These are phyloP conservation scores for Saccharomyces hybrid DNA, from an alignment of 1,139 yeast genomes.

Conservation along the genomic window DNA sequence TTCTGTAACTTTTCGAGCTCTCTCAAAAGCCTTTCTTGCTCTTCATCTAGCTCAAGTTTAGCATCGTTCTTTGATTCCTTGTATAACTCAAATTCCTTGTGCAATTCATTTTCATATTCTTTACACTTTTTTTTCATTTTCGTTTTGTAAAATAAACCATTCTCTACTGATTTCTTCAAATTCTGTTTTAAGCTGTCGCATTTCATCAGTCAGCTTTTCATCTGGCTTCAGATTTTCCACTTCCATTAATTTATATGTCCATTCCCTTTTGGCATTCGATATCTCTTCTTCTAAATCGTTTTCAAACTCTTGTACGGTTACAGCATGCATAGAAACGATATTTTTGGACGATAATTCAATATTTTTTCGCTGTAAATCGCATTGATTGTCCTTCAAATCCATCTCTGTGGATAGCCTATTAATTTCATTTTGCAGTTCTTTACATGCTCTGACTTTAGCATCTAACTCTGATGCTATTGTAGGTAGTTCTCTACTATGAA, in stretches of 20 bases:
- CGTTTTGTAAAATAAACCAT: slow-evolving; percentile 9
- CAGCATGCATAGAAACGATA: not conserved
- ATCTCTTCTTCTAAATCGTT: slow-evolving; percentile 15
- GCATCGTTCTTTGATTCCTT: slow-evolving; percentile 13
- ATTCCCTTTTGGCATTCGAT: slow-evolving; percentile 10
- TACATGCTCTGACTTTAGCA: slow-evolving; percentile 10
- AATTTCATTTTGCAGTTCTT: slow-evolving; percentile 15
- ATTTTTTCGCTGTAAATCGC: slow-evolving; percentile 12
- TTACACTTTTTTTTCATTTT: slow-evolving; percentile 10
- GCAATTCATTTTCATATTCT: slow-evolving; percentile 10
- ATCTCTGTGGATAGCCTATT: slow-evolving; percentile 11
- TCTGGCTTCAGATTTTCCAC: slow-evolving; percentile 19
- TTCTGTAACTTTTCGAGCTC: not conserved
- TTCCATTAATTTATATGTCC: slow-evolving; percentile 17
- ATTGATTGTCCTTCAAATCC: slow-evolving; percentile 13
- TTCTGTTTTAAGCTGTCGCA: slow-evolving; percentile 15
- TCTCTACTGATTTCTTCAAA: slow-evolving; percentile 9
- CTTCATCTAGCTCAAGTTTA: slow-evolving; percentile 6
- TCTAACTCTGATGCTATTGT: slow-evolving; percentile 12
- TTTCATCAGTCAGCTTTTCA: slow-evolving; percentile 15
- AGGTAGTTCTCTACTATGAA: slow-evolving; percentile 16
- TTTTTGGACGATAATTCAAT: slow-evolving; percentile 15
- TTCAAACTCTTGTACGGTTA: slow-evolving; percentile 13
- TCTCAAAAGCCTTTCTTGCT: slow-evolving; percentile 1
- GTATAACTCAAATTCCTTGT: slow-evolving; percentile 12